Conservation (phyloP, 2,329 filamentous ascomycete species). For the Clarireedia homoeocarpa region DNA sequence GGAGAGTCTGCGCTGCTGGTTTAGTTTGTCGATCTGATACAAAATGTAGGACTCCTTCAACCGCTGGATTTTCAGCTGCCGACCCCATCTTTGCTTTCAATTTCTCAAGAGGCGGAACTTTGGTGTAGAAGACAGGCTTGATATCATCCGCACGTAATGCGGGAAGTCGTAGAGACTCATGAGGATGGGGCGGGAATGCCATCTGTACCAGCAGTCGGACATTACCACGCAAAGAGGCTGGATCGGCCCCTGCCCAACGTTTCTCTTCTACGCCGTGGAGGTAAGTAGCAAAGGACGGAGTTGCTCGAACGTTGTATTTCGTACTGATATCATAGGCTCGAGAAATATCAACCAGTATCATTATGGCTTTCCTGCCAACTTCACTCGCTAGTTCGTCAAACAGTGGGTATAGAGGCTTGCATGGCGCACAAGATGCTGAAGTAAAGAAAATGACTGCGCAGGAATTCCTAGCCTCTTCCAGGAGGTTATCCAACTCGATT, state of each 20-base stretch:
- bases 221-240: conserved; percentile 59
- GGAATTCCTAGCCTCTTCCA: conserved; percentile 52
- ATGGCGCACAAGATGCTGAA: conserved; percentile 76
- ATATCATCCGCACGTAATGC: conserved; percentile 56
- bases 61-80: conserved; percentile 47
- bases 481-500: conserved; percentile 50
- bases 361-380: conserved; percentile 54
- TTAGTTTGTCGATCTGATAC: conserved; percentile 53
- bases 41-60: conserved; percentile 62
- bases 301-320: conserved; percentile 63
- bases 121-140: conserved; percentile 61
- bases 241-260: conserved; percentile 73
- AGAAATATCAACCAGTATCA: conserved; percentile 80
- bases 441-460: conserved; percentile 90
- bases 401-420: conserved; percentile 72
- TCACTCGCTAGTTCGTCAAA: conserved; percentile 76
- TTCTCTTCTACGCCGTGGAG: conserved; percentile 67
- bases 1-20: conserved; percentile 54
- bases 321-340: conserved; percentile 54
- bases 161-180: conserved; percentile 63
- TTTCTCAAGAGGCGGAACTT: conserved; percentile 76
- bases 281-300: conserved; percentile 86
- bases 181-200: conserved; percentile 68
- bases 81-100: conserved; percentile 69
- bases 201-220: conserved; percentile 67